phyloP scores from a whole-genome alignment of 768 basidiomycete species.

The Hemileccinum rubropunctum region DNA sequence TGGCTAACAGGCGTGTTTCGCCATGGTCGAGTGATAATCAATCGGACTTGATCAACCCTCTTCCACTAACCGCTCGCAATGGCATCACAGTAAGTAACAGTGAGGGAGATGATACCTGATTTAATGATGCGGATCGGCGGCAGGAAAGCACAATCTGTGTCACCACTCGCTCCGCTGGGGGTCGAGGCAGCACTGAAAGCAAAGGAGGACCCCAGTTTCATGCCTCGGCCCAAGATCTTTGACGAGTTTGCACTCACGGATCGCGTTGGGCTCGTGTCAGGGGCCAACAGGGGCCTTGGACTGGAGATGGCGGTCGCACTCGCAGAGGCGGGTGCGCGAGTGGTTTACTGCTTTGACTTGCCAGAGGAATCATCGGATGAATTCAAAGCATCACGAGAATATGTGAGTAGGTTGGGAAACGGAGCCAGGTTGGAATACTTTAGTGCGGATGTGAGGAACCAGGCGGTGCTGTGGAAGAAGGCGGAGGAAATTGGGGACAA shows the following conservation, averaged over 20 bases:
- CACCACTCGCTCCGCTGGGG: constrained; percentile 60
- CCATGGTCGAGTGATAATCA: neutral
- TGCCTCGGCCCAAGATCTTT: constrained; percentile 49
- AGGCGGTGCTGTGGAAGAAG: constrained; percentile 54
- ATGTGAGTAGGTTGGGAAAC: constrained; percentile 45
- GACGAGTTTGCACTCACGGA: constrained; percentile 57
- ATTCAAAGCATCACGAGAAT: constrained; percentile 53
- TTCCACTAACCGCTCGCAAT: neutral
- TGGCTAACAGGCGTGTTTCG: too few relatives aligned
- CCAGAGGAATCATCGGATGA: constrained; percentile 53
- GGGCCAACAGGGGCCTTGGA: constrained; percentile 68
- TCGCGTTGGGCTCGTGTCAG: constrained; percentile 60
- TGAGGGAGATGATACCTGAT: neutral
- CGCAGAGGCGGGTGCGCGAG: constrained; percentile 68
- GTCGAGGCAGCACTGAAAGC: constrained; percentile 55
- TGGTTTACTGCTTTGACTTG: constrained; percentile 68
- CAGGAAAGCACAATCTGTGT: constrained; percentile 40
- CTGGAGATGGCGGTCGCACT: constrained; percentile 81
- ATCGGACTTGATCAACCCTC: neutral
- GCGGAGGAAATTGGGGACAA: constrained; percentile 59
- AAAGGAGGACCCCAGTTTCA: constrained; percentile 33
- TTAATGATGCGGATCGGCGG: neutral
- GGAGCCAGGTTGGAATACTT: constrained; percentile 56
- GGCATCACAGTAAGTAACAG: neutral
- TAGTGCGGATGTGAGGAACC: constrained; percentile 62